Evolutionary conservation across 176 grass and related monocot genomes (phyloP).

Genomic region (Triticum urartu): DNA sequence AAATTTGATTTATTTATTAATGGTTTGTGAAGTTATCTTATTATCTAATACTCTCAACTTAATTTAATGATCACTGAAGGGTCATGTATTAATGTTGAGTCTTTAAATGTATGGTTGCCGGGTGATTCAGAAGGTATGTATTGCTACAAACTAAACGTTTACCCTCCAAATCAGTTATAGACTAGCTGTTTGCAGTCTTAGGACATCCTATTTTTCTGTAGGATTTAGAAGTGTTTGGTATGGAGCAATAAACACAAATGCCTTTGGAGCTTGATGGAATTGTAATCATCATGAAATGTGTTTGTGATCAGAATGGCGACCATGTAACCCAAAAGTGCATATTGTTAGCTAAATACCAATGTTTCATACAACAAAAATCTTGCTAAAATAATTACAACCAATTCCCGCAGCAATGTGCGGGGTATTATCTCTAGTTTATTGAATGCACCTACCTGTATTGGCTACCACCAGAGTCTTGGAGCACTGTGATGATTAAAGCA

Average conservation of each 20-base stretch:
- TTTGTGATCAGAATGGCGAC: slow-evolving; percentile 93
- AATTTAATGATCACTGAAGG: slow-evolving; percentile 39
- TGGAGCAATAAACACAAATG: slow-evolving; percentile 83
- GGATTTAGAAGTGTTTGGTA: slow-evolving; percentile 87
- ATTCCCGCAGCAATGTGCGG: too few species aligned
- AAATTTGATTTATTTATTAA: slow-evolving; percentile 24
- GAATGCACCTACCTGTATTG: neutral
- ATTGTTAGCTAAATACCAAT: too few species aligned
- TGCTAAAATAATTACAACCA: too few species aligned
- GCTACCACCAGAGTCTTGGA: slow-evolving; percentile 69
- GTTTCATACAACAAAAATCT: too few species aligned
- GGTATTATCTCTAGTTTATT: too few species aligned
- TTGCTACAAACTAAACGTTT: neutral
- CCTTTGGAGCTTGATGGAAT: slow-evolving; percentile 74
- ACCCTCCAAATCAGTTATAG: neutral
- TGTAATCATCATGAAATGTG: slow-evolving; percentile 72
- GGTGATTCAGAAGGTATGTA: slow-evolving; percentile 93
- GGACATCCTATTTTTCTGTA: slow-evolving; percentile 38
- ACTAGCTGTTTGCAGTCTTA: too few species aligned
- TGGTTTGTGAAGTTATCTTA: neutral
- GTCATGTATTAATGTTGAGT: slow-evolving; percentile 69
- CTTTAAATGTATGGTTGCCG: slow-evolving; percentile 98
- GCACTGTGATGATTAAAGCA: slow-evolving; percentile 66
- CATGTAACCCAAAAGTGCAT: slow-evolving; percentile 96
- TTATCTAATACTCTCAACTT: neutral